Conservation (phyloP, 1,139 yeast genomes). For the Scheffersomyces segobiensis region DNA sequence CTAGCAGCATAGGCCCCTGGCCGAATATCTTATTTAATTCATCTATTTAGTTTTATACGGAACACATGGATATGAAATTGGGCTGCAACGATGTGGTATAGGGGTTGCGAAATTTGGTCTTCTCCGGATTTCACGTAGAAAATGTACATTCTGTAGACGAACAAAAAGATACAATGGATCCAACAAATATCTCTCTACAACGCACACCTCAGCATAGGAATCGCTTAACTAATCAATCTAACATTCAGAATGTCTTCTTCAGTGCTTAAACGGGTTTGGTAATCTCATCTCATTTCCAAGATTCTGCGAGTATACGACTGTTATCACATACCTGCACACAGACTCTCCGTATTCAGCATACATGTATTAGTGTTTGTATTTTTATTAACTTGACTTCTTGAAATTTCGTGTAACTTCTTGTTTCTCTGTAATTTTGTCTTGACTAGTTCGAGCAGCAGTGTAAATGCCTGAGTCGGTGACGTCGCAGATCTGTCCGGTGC, state of each 20-base stretch:
- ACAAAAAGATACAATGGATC: neutral
- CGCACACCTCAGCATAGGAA: neutral
- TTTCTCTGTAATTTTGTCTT: neutral
- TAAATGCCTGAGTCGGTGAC: neutral
- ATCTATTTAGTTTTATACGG: neutral
- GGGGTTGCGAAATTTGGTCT: neutral
- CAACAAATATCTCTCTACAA: neutral
- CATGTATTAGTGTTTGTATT: neutral
- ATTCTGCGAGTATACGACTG: neutral
- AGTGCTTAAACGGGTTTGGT: neutral
- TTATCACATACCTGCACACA: neutral
- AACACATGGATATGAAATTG: neutral
- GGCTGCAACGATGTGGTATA: neutral
- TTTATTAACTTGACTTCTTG: neutral
- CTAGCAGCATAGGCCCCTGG: neutral
- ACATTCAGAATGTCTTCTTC: neutral
- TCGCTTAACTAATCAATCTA: no score
- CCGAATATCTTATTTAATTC: neutral
- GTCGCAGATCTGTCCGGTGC: neutral
- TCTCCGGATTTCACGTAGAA: neutral
- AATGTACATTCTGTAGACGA: neutral
- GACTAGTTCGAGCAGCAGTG: neutral
- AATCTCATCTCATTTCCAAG: neutral
- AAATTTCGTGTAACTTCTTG: neutral
- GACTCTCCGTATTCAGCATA: neutral